phyloP scores from a whole-genome alignment of 1,139 yeast species.

The Lodderomyces jiufengensis region DNA sequence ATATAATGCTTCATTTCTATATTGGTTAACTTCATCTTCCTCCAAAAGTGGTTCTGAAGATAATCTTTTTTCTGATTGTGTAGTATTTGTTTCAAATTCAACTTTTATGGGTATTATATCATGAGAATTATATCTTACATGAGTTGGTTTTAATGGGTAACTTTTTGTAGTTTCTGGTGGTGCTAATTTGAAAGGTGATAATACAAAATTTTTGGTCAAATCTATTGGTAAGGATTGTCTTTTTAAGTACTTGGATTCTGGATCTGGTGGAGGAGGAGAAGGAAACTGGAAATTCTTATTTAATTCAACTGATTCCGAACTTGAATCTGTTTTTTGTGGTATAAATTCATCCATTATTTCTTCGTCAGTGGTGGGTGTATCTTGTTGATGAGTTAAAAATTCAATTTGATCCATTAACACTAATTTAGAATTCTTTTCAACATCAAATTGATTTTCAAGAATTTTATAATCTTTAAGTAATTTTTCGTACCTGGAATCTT shows the following conservation, averaged over 20 bases:
- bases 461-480: constrained; percentile 36
- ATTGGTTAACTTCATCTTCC: constrained; percentile 6
- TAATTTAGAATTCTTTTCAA: constrained; percentile 49
- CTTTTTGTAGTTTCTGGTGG: constrained; percentile 13
- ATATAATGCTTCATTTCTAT: constrained; percentile 12
- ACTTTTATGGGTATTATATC: constrained; percentile 45
- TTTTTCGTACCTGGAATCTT: constrained; percentile 25
- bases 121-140: constrained; percentile 42
- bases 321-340: neutral
- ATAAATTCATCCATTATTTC: constrained; percentile 8
- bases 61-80: constrained; percentile 22
- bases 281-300: constrained; percentile 27
- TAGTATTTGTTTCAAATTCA: constrained; percentile 36
- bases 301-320: constrained; percentile 18
- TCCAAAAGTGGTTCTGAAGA: constrained; percentile 26
- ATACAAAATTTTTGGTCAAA: constrained; percentile 35
- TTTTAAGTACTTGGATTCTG: constrained; percentile 20
- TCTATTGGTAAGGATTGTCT: constrained; percentile 37
- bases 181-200: constrained; percentile 40
- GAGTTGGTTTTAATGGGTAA: constrained; percentile 28
- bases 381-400: constrained; percentile 40
- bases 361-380: constrained; percentile 10
- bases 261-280: constrained; percentile 31
- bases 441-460: constrained; percentile 39
- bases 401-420: constrained; percentile 56